Conservation (phyloP, 345 rosid species). For the Cardiospermum halicacabum region DNA sequence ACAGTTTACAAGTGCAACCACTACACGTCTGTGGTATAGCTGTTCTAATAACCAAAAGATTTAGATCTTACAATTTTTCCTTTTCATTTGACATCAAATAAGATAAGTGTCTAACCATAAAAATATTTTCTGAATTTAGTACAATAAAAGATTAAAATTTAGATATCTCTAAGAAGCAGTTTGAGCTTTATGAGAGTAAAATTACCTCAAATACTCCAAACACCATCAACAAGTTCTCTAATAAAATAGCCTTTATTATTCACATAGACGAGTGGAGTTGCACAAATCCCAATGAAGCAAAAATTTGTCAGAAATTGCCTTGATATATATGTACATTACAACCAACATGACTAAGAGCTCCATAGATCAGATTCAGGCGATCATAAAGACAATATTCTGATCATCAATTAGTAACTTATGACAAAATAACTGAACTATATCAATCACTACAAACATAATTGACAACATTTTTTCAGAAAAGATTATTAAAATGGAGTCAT, state of each 20-base stretch:
- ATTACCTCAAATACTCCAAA: neutral
- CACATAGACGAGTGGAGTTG: neutral
- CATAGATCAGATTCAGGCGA: neutral
- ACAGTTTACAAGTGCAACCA: neutral
- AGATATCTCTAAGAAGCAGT: neutral
- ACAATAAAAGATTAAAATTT: neutral
- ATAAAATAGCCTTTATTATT: neutral
- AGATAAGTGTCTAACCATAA: neutral
- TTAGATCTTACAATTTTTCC: neutral
- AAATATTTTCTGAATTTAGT: neutral
- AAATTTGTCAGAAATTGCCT: neutral
- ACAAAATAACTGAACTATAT: slow-evolving; percentile 1
- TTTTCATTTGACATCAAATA: neutral
- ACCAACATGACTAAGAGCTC: neutral
- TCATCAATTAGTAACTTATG: neutral
- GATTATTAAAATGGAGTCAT: slow-evolving; percentile 1
- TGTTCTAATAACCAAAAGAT: neutral
- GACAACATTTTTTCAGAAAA: neutral
- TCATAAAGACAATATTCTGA: neutral
- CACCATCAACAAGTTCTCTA: neutral
- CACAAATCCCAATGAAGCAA: neutral
- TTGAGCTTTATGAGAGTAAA: neutral
- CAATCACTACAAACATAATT: neutral
- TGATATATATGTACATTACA: neutral
- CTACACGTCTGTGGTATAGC: neutral